Conservation (phyloP, 352 stramenopile species). For the Phytophthora rubi region DNA sequence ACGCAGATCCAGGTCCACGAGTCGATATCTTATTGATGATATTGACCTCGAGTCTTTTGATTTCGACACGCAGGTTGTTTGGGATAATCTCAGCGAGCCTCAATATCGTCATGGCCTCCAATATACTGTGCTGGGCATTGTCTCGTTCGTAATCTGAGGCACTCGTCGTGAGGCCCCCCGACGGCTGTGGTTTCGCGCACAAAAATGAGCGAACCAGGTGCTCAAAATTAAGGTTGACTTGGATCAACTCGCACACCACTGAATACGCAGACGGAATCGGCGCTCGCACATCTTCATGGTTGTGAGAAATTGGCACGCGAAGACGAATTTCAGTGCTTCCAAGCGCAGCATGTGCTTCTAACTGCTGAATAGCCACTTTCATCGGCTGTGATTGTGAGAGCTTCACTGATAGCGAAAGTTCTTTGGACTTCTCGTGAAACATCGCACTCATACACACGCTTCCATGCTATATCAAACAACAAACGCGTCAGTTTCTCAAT, state of each 20-base stretch:
- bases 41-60: constrained; percentile 30
- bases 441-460: constrained; percentile 32
- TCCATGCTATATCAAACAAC: constrained; percentile 32
- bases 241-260: constrained; percentile 27
- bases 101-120: constrained; percentile 10
- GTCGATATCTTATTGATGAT: constrained; percentile 12
- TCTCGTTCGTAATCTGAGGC: not conserved
- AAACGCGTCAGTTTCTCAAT: not conserved
- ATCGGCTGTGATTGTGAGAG: constrained; percentile 26
- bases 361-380: constrained; percentile 9
- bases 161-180: not conserved
- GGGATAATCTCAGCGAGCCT: constrained; percentile 26
- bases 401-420: constrained; percentile 27
- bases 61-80: constrained; percentile 13
- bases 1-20: constrained; percentile 3
- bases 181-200: constrained; percentile 6
- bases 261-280: constrained; percentile 31
- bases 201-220: constrained; percentile 18
- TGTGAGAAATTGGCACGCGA: constrained; percentile 27
- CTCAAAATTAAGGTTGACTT: constrained; percentile 28
- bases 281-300: constrained; percentile 15
- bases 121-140: not conserved
- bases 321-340: constrained; percentile 40
- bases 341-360: constrained; percentile 23
- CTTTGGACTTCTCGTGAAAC: constrained; percentile 28